These are phyloP conservation scores for Aspergillus sclerotiicarbonarius DNA, from an alignment of 495 filamentous ascomycete genomes.

Conservation along the genomic window DNA sequence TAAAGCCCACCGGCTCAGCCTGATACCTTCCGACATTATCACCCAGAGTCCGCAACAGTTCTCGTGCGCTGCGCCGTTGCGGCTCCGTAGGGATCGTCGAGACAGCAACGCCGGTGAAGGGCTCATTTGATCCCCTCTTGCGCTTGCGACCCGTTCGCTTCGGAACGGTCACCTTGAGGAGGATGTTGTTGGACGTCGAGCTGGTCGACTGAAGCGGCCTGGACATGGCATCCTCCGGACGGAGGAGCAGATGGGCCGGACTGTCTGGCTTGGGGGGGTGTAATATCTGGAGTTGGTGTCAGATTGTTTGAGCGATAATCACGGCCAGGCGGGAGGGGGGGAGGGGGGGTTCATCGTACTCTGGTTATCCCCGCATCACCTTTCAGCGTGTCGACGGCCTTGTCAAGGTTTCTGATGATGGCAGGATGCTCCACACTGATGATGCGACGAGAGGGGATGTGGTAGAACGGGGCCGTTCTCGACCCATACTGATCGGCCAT, in stretches of 20 bases:
- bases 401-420: constrained; percentile 77
- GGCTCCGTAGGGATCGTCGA: constrained; percentile 7
- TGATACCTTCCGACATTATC: constrained; percentile 70
- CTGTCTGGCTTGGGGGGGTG: constrained; percentile 38
- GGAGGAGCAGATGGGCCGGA: constrained; percentile 59
- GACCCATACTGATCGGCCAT: constrained; percentile 23
- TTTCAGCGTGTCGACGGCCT: constrained; percentile 76
- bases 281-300: constrained; percentile 34
- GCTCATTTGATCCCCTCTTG: constrained; percentile 67
- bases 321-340: not conserved
- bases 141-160: constrained; percentile 82
- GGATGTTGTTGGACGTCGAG: constrained; percentile 69
- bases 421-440: constrained; percentile 86
- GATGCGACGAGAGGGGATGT: constrained; percentile 61
- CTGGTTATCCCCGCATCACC: constrained; percentile 61
- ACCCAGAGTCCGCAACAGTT: constrained; percentile 61
- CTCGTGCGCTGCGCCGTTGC: constrained; percentile 29
- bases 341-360: constrained; percentile 44
- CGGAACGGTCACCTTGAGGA: constrained; percentile 84
- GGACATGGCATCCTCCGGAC: constrained; percentile 73
- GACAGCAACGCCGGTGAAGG: constrained; percentile 45
- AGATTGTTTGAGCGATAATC: not conserved
- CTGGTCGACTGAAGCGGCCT: constrained; percentile 71
- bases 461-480: constrained; percentile 51
- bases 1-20: constrained; percentile 67